These are phyloP conservation scores for Globisporangium paroecandrum DNA, from an alignment of 352 stramenopile species.

Conservation along the genomic window DNA sequence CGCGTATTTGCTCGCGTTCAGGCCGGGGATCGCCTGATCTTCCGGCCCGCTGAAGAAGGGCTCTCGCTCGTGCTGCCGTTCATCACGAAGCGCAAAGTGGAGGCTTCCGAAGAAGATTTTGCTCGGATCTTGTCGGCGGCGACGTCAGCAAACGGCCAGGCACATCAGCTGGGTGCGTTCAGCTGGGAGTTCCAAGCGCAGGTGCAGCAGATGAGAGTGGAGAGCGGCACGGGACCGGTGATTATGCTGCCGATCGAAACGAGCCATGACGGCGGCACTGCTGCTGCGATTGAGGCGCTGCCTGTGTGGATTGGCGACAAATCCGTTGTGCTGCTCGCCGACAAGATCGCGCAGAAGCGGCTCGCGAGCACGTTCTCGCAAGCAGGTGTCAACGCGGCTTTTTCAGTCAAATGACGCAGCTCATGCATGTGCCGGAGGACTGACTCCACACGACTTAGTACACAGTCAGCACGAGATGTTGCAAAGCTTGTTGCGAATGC, in stretches of 20 bases:
- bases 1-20: constrained; percentile 81
- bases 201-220: constrained; percentile 24
- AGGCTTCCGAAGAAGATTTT: constrained; percentile 25
- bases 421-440: no score
- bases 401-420: neutral
- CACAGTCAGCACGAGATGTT: no score
- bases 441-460: no score
- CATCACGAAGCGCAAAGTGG: constrained; percentile 72
- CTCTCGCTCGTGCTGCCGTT: constrained; percentile 69
- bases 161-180: constrained; percentile 34
- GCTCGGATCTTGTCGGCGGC: constrained; percentile 22
- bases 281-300: constrained; percentile 23
- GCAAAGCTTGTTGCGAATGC: no score
- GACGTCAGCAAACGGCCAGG: constrained; percentile 17
- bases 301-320: constrained; percentile 61
- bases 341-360: constrained; percentile 48
- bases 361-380: constrained; percentile 18
- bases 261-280: neutral
- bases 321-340: constrained; percentile 47
- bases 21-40: constrained; percentile 43
- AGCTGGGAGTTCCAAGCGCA: constrained; percentile 30
- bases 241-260: constrained; percentile 27
- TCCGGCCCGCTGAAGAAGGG: constrained; percentile 80
- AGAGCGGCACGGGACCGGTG: constrained; percentile 43
- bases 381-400: neutral